Percentiles rank a stretch among this genome's conserved stretches.
phyloP scores from a whole-genome alignment of 139 green algal species.

The Edaphochlamys debaryana region DNA sequence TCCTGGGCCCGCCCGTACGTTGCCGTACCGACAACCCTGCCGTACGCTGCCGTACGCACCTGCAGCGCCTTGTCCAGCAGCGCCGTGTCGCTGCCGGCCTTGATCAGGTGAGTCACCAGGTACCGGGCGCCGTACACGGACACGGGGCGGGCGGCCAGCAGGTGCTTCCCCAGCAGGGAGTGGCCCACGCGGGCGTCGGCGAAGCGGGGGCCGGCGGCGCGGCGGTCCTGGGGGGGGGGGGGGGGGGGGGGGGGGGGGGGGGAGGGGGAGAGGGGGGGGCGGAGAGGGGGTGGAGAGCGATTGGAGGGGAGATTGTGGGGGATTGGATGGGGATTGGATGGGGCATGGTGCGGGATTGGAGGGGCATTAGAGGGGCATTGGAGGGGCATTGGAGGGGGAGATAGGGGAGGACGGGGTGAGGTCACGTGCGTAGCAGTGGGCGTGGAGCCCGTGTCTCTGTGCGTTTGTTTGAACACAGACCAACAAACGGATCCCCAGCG shows the following conservation, averaged over 20 bases:
- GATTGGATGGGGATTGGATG: not conserved
- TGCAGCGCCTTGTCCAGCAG: conserved; percentile 34
- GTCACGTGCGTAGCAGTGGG: too few relatives aligned
- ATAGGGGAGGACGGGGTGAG: not conserved
- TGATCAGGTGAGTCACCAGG: conserved; percentile 38
- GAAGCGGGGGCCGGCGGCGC: conserved; percentile 3
- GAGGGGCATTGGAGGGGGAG: too few relatives aligned
- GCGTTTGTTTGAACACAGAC: too few relatives aligned
- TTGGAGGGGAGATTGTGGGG: not conserved
- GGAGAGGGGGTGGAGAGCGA: too few relatives aligned
- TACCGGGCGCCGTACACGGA: conserved; percentile 27
- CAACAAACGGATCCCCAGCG: too few relatives aligned
- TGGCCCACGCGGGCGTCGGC: conserved; percentile 28
- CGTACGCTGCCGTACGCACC: too few relatives aligned
- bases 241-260: not conserved
- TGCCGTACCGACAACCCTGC: too few relatives aligned
- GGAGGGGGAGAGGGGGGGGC: not conserved
- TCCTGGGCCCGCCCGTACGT: too few relatives aligned
- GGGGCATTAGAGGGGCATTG: too few relatives aligned
- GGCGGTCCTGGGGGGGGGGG: not conserved
- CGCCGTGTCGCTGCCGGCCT: conserved; percentile 10
- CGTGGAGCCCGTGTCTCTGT: too few relatives aligned
- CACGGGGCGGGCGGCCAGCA: conserved; percentile 11
- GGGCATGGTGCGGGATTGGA: too few relatives aligned
- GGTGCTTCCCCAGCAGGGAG: conserved; percentile 12